These are phyloP conservation scores for Magnolia kwangsiensis DNA, from an alignment of 164 flowering plant species.

Conservation along the genomic window DNA sequence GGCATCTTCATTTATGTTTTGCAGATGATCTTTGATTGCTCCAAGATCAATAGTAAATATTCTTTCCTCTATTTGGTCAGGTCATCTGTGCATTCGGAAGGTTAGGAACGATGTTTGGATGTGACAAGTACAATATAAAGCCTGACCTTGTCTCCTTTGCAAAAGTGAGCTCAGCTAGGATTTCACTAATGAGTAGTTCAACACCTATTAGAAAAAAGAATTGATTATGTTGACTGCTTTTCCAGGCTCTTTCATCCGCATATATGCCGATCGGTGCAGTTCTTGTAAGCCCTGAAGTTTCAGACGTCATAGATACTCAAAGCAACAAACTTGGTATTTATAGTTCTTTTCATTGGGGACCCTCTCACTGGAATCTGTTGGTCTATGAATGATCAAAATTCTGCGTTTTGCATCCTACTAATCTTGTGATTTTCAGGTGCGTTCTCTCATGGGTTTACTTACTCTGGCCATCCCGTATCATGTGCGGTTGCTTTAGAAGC, in stretches of 20 bases:
- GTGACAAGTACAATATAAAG: conserved; percentile 87
- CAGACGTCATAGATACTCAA: conserved; percentile 82
- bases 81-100: conserved; percentile 98
- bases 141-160: conserved; percentile 96
- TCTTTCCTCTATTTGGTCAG: conserved; percentile 26
- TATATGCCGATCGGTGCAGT: conserved; percentile 98
- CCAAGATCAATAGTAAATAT: neutral
- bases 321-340: conserved; percentile 88
- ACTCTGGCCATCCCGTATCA: conserved; percentile 96
- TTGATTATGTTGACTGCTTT: neutral
- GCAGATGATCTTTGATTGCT: neutral
- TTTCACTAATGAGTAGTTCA: neutral
- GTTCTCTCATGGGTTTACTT: conserved; percentile 95
- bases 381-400: neutral
- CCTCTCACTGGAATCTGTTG: neutral
- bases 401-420: neutral
- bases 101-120: conserved; percentile 94
- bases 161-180: conserved; percentile 45
- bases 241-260: conserved; percentile 83
- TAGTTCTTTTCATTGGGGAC: neutral
- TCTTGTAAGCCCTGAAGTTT: conserved; percentile 83
- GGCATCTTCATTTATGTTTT: no score
- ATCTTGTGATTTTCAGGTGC: conserved; percentile 44
- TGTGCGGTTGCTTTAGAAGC: conserved; percentile 97
- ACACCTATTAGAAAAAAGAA: neutral